phyloP scores from a whole-genome alignment of 1,284 basidiomycete species.

The Spongispora temasekensis region DNA sequence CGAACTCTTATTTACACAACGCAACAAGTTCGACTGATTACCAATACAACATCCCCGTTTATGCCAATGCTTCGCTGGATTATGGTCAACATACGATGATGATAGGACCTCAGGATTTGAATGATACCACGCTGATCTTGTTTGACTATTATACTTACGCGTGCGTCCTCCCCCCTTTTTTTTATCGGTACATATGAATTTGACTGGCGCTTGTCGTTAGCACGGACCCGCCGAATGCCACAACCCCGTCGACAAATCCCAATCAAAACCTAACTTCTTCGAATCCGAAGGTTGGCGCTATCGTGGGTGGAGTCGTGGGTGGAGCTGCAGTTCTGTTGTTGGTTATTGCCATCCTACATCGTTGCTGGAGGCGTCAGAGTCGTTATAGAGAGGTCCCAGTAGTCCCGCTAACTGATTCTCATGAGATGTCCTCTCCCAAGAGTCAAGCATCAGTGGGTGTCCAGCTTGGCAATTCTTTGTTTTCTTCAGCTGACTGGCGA shows the following conservation, averaged over 20 bases:
- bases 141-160: slow-evolving; percentile 19
- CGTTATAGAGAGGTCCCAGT: neutral
- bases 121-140: slow-evolving; percentile 2
- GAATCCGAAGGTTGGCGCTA: neutral
- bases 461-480: no score
- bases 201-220: slow-evolving; percentile 5
- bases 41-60: slow-evolving; percentile 20
- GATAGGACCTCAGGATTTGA: neutral
- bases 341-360: neutral
- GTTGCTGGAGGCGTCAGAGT: neutral
- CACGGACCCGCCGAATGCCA: neutral
- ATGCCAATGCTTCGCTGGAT: slow-evolving; percentile 7
- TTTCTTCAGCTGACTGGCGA: no score
- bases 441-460: no score
- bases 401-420: no score
- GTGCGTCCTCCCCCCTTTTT: slow-evolving; percentile 1
- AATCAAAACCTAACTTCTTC: neutral
- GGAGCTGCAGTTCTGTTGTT: neutral
- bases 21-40: slow-evolving; percentile 2
- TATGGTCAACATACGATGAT: slow-evolving; percentile 11
- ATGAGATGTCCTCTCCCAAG: no score
- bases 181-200: rapidly evolving
- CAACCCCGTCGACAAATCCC: neutral
- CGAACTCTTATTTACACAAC: neutral
- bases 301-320: slow-evolving; percentile 11